Conservation (phyloP, 345 rosid species). For the Pugionium cornutum region DNA sequence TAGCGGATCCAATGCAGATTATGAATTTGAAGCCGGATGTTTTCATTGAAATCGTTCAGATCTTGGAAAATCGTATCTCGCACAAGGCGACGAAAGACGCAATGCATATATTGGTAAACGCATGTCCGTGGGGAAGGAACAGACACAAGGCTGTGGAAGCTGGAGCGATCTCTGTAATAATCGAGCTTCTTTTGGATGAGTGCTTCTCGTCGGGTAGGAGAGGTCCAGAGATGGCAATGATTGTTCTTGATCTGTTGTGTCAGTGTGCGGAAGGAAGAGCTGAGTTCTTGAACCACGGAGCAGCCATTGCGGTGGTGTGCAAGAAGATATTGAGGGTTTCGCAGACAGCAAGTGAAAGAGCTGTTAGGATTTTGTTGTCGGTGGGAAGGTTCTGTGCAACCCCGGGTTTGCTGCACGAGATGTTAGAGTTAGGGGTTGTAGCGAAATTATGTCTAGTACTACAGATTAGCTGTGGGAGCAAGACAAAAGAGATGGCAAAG, state of each 20-base stretch:
- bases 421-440: slow-evolving; percentile 75
- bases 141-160: slow-evolving; percentile 64
- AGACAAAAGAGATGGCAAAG: slow-evolving; percentile 58
- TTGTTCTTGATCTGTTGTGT: slow-evolving; percentile 58
- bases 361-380: slow-evolving; percentile 60
- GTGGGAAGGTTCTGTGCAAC: slow-evolving; percentile 66
- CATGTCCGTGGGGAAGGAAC: slow-evolving; percentile 75
- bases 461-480: slow-evolving; percentile 53
- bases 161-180: slow-evolving; percentile 52
- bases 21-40: slow-evolving; percentile 44
- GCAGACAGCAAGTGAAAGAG: slow-evolving; percentile 58
- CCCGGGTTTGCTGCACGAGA: slow-evolving; percentile 53
- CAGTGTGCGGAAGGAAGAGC: slow-evolving; percentile 83
- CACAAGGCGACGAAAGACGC: slow-evolving; percentile 64
- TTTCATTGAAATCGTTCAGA: slow-evolving; percentile 52
- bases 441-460: slow-evolving; percentile 67
- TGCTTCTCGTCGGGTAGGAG: slow-evolving; percentile 49
- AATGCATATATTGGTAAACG: slow-evolving; percentile 50
- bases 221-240: slow-evolving; percentile 51
- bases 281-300: slow-evolving; percentile 60
- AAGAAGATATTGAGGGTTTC: slow-evolving; percentile 86
- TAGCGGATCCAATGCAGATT: slow-evolving; percentile 64
- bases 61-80: slow-evolving; percentile 61
- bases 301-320: slow-evolving; percentile 69
- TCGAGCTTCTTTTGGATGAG: slow-evolving; percentile 67